Evolutionary conservation across 192 early-diverging fungal species (phyloP).

Genomic region (Coemansia sp.): DNA sequence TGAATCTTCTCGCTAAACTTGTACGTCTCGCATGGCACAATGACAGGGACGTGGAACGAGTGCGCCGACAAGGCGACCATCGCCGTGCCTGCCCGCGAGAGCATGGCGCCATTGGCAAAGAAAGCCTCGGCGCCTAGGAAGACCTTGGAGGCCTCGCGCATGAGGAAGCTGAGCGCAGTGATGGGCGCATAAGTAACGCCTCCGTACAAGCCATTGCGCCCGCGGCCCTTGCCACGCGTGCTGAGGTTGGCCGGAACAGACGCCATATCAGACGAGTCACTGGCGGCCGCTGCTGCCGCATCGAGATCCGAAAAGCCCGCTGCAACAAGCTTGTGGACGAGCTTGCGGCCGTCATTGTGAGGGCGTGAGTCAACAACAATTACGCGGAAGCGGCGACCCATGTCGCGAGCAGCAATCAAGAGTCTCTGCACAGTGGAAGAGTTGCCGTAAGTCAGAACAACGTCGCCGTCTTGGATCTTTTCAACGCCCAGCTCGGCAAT

Average conservation of each 20-base stretch:
- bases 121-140: slow-evolving; percentile 93
- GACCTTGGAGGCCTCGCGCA: slow-evolving; percentile 89
- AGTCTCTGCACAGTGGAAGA: slow-evolving; percentile 86
- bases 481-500: slow-evolving; percentile 81
- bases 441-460: slow-evolving; percentile 90
- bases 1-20: slow-evolving; percentile 93
- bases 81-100: slow-evolving; percentile 89
- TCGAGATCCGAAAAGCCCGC: slow-evolving; percentile 61
- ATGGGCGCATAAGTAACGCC: slow-evolving; percentile 50
- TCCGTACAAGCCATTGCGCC: slow-evolving; percentile 17
- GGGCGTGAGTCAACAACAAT: slow-evolving; percentile 92
- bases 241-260: slow-evolving; percentile 3
- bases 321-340: slow-evolving; percentile 41
- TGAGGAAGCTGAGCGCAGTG: slow-evolving; percentile 65
- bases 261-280: slow-evolving; percentile 44
- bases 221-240: slow-evolving; percentile 21
- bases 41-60: slow-evolving; percentile 89
- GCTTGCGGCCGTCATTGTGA: slow-evolving; percentile 75
- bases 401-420: slow-evolving; percentile 72
- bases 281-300: neutral
- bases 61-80: slow-evolving; percentile 89
- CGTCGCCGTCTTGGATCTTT: slow-evolving; percentile 92
- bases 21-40: slow-evolving; percentile 93
- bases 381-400: slow-evolving; percentile 83
- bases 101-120: slow-evolving; percentile 89